phyloP scores from a whole-genome alignment of 345 rosid genomes.

The Anastatica hierochuntica region DNA sequence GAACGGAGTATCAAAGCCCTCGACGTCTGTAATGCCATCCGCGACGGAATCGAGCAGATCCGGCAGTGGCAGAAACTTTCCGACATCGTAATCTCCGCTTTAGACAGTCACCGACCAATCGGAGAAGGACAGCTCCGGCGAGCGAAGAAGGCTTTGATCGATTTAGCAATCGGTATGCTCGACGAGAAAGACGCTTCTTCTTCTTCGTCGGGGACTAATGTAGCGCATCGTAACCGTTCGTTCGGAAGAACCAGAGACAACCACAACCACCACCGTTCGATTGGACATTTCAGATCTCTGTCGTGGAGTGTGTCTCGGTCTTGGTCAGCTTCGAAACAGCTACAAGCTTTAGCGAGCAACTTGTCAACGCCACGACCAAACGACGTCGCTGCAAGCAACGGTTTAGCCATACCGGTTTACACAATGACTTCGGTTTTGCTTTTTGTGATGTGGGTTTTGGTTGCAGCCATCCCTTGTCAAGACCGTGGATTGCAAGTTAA shows the following conservation, averaged over 20 bases:
- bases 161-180: slow-evolving; percentile 79
- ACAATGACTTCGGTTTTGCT: slow-evolving; percentile 62
- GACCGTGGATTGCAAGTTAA: slow-evolving; percentile 85
- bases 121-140: slow-evolving; percentile 91
- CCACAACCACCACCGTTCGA: slow-evolving; percentile 20
- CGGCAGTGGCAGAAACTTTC: slow-evolving; percentile 58
- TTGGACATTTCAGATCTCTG: slow-evolving; percentile 69
- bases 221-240: slow-evolving; percentile 73
- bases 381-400: slow-evolving; percentile 48
- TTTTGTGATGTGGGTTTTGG: slow-evolving; percentile 86
- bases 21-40: slow-evolving; percentile 72
- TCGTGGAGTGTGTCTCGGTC: slow-evolving; percentile 97
- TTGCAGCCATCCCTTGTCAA: slow-evolving; percentile 94
- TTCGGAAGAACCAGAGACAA: slow-evolving; percentile 52
- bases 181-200: slow-evolving; percentile 50
- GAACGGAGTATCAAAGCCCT: slow-evolving; percentile 75
- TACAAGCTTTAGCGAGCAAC: slow-evolving; percentile 65
- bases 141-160: slow-evolving; percentile 72
- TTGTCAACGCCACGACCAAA: slow-evolving; percentile 44
- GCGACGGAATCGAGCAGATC: slow-evolving; percentile 74
- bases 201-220: slow-evolving; percentile 27
- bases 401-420: slow-evolving; percentile 55
- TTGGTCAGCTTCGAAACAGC: slow-evolving; percentile 91
- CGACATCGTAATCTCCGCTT: slow-evolving; percentile 57
- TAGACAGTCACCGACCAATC: slow-evolving; percentile 34